Conservation (phyloP, 495 filamentous ascomycete species). For the Alectoria sarmentosa region DNA sequence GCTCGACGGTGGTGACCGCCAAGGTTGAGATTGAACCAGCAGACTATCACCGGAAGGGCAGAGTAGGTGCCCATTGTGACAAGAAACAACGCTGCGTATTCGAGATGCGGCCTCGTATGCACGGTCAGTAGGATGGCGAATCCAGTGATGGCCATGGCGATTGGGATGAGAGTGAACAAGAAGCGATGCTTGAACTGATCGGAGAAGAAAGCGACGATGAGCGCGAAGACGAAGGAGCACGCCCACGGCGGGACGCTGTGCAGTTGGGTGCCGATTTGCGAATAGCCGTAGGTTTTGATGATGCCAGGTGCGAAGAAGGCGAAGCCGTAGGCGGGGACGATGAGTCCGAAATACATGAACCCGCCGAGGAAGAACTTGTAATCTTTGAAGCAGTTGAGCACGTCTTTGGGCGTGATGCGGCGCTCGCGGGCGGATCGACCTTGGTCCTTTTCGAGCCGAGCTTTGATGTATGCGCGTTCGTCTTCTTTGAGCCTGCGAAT, state of each 20-base stretch:
- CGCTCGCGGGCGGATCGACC: constrained; percentile 64
- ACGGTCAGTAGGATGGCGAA: constrained; percentile 65
- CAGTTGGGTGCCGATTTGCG: constrained; percentile 66
- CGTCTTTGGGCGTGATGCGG: constrained; percentile 54
- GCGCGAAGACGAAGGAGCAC: constrained; percentile 65
- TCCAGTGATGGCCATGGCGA: constrained; percentile 58
- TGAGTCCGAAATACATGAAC: constrained; percentile 58
- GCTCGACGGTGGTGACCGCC: constrained; percentile 78
- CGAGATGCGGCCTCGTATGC: constrained; percentile 47
- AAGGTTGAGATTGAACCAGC: constrained; percentile 93
- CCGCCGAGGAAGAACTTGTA: constrained; percentile 68
- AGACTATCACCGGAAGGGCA: constrained; percentile 43
- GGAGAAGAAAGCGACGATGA: constrained; percentile 61
- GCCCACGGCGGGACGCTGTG: constrained; percentile 83
- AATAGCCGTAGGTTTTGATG: constrained; percentile 58
- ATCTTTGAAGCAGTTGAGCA: constrained; percentile 68
- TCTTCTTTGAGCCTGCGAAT: constrained; percentile 52
- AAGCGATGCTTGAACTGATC: constrained; percentile 70
- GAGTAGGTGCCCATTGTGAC: constrained; percentile 49
- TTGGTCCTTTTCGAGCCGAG: constrained; percentile 69
- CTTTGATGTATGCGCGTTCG: constrained; percentile 67
- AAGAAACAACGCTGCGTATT: constrained; percentile 72
- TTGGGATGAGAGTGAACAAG: constrained; percentile 58
- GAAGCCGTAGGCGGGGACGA: constrained; percentile 72
- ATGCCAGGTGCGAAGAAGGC: constrained; percentile 77